phyloP scores from a whole-genome alignment of 1,284 basidiomycete genomes.

The Rhizoctonia solani region DNA sequence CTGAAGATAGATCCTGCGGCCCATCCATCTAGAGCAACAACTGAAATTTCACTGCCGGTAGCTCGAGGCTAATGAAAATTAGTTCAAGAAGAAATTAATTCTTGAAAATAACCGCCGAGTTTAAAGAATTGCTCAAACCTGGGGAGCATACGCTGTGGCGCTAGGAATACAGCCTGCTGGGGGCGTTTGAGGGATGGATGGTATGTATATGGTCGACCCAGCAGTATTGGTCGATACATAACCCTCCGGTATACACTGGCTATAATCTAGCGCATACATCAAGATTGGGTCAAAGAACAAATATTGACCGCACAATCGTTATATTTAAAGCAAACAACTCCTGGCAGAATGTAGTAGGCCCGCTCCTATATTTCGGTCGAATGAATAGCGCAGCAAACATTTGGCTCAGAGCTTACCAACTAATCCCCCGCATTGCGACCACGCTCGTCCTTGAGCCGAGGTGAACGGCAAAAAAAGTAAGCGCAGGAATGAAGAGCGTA shows the following conservation, averaged over 20 bases:
- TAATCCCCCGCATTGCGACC: too few species aligned
- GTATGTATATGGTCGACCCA: not conserved
- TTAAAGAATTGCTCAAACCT: not conserved
- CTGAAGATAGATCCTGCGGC: too few species aligned
- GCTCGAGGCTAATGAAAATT: not conserved
- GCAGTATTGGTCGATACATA: not conserved
- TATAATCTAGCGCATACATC: slow-evolving; percentile 1
- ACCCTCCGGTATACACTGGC: not conserved
- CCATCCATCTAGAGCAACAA: too few species aligned
- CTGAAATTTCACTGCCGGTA: too few species aligned
- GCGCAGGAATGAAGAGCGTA: too few species aligned
- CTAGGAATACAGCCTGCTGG: not conserved
- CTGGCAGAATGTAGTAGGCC: not conserved
- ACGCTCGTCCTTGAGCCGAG: too few species aligned
- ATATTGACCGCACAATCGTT: not conserved
- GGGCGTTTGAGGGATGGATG: not conserved
- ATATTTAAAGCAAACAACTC: not conserved
- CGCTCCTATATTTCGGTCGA: not conserved
- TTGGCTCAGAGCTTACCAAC: too few species aligned
- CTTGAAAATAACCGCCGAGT: not conserved
- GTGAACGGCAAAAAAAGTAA: too few species aligned
- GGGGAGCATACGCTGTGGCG: too few species aligned
- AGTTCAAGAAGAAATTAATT: too few species aligned
- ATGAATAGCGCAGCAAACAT: too few species aligned
- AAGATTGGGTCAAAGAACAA: too few species aligned